phyloP scores from a whole-genome alignment of 208 protist species.

The Leptomonas seymouri region DNA sequence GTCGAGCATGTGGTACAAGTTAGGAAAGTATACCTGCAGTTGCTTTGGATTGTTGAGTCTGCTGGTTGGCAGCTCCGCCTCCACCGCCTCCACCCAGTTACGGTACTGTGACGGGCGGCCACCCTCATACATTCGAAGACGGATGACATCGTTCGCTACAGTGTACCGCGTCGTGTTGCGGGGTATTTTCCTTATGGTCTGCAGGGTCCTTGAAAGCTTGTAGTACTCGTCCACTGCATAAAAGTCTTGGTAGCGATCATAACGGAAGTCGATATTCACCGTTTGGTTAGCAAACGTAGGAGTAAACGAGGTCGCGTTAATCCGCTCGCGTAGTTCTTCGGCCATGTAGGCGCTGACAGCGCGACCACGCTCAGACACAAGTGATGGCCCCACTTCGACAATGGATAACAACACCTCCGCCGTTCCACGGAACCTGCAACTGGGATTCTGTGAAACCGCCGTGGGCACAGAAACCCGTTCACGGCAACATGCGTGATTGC shows the following conservation, averaged over 20 bases:
- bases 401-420: conserved; percentile 8
- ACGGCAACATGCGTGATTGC: conserved; percentile 4
- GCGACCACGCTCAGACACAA: conserved; percentile 11
- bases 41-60: conserved; percentile 16
- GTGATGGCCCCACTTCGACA: conserved; percentile 27
- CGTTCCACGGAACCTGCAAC: conserved; percentile 11
- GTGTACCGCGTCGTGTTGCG: conserved; percentile 3
- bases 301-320: not conserved
- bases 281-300: not conserved
- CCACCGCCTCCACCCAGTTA: conserved; percentile 11
- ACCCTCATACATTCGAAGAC: not conserved
- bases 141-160: conserved; percentile 15
- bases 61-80: conserved; percentile 15
- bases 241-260: not conserved
- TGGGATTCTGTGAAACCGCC: not conserved
- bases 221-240: not conserved
- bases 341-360: conserved; percentile 23
- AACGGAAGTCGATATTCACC: no score
- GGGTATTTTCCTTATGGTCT: not conserved
- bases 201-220: not conserved
- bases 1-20: conserved; percentile 5
- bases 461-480: not conserved
- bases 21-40: conserved; percentile 23
- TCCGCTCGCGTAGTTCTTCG: conserved; percentile 8
- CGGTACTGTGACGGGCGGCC: not conserved